Evolutionary conservation across 805 yeast species (phyloP).

Genomic region (Hanseniaspora lindneri): DNA sequence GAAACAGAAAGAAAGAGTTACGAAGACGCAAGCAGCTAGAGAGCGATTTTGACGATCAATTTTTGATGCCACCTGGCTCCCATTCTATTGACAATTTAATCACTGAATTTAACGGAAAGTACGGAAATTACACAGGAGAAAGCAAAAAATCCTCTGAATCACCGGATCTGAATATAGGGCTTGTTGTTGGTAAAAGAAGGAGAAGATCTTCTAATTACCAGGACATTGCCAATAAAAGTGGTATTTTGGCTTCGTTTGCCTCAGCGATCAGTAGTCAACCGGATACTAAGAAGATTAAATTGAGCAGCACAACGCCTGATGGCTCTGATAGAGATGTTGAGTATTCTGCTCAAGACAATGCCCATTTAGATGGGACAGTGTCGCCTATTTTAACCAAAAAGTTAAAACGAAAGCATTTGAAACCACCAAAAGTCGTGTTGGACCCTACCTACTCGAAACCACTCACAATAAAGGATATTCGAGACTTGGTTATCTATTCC

Average conservation of each 20-base stretch:
- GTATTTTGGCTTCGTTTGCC: not conserved
- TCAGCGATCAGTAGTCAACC: conserved; percentile 5
- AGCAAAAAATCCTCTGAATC: not conserved
- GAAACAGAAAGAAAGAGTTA: conserved; percentile 21
- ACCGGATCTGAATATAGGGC: conserved; percentile 5
- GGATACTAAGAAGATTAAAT: not conserved
- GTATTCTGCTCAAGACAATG: not conserved
- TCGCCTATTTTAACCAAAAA: conserved; percentile 20
- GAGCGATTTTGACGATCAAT: conserved; percentile 14
- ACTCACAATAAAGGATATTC: conserved; percentile 32
- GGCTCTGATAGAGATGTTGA: not conserved
- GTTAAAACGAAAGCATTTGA: conserved; percentile 25
- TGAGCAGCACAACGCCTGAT: not conserved
- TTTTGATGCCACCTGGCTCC: conserved; percentile 10
- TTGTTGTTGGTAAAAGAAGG: conserved; percentile 11
- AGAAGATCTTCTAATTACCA: conserved; percentile 15
- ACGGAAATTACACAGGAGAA: not conserved
- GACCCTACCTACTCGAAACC: conserved; percentile 24
- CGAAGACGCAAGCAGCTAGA: conserved; percentile 14
- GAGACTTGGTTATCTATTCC: conserved; percentile 37
- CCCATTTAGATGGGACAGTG: not conserved
- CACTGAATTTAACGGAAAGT: not conserved
- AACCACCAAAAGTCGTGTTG: conserved; percentile 29
- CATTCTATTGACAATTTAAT: conserved; percentile 9
- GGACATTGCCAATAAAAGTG: not conserved